These are phyloP conservation scores for Ceratobasidium theobromae DNA, from an alignment of 1,284 basidiomycete species.

Conservation along the genomic window DNA sequence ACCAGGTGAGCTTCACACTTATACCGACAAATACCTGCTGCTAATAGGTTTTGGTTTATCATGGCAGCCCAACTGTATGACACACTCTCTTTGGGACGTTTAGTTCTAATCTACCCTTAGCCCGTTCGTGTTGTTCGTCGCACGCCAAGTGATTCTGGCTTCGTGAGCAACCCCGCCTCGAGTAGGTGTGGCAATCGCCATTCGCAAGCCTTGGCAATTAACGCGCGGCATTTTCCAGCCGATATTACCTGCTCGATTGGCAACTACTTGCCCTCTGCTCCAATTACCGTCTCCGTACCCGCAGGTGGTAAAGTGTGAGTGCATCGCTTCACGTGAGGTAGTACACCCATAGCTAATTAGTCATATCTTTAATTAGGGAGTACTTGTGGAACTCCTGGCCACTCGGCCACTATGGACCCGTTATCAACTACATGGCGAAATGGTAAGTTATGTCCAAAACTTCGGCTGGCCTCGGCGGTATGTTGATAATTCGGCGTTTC, in stretches of 20 bases:
- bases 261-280: conserved; percentile 7
- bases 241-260: conserved; percentile 33
- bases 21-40: no score
- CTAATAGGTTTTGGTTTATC: conserved; percentile 46
- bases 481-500: neutral
- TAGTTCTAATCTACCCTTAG: neutral
- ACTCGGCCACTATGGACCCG: conserved; percentile 31
- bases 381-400: conserved; percentile 33
- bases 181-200: neutral
- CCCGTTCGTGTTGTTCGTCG: conserved; percentile 9
- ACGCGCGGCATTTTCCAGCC: neutral
- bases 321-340: neutral
- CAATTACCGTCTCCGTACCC: conserved; percentile 17
- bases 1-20: neutral
- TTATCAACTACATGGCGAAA: conserved; percentile 30
- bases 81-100: neutral
- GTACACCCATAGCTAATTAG: neutral
- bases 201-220: neutral
- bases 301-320: conserved; percentile 24
- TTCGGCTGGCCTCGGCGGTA: neutral
- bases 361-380: neutral
- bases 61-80: neutral
- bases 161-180: conserved; percentile 13
- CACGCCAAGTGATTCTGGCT: conserved; percentile 18
- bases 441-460: neutral